A percentile compares a stretch with the other conserved stretches of the same genome.
Evolutionary conservation across 352 stramenopile genomes (phyloP).

Genomic region (Elongisporangium undulatum): DNA sequence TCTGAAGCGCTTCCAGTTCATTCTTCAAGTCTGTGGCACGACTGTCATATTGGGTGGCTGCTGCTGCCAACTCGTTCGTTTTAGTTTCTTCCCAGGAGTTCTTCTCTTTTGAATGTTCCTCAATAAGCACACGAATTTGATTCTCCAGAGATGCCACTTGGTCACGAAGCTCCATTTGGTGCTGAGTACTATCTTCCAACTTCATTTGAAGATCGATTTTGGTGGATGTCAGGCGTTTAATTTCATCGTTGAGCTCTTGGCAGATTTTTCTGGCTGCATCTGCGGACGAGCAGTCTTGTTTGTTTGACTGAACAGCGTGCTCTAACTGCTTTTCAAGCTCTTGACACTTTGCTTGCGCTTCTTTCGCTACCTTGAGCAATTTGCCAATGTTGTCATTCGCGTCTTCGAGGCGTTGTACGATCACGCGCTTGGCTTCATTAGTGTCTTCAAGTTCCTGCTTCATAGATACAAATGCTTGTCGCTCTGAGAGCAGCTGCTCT

Average conservation of each 20-base stretch:
- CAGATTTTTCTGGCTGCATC: conserved; percentile 3
- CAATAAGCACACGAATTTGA: conserved; percentile 18
- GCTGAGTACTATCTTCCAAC: conserved; percentile 21
- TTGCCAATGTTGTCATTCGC: conserved; percentile 64
- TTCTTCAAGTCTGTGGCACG: background rate
- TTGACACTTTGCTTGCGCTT: conserved; percentile 27
- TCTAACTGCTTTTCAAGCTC: conserved; percentile 25
- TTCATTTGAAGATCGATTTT: conserved; percentile 27
- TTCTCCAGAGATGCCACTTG: conserved; percentile 22
- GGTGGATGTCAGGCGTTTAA: conserved; percentile 11
- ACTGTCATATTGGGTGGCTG: conserved; percentile 22
- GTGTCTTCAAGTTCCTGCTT: conserved; percentile 48
- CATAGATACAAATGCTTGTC: conserved; percentile 44
- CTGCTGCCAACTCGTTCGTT: conserved; percentile 13
- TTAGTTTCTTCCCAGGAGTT: conserved; percentile 15
- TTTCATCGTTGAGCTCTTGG: conserved; percentile 14
- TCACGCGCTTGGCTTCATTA: conserved; percentile 33
- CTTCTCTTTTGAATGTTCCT: conserved; percentile 22
- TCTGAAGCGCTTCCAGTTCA: background rate
- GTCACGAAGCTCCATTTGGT: conserved; percentile 24
- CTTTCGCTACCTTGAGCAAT: conserved; percentile 46
- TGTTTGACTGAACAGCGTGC: conserved; percentile 9
- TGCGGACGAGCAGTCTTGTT: conserved; percentile 4
- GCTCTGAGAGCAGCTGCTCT: conserved; percentile 42
- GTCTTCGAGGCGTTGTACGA: conserved; percentile 60